Base-by-base conservation (phyloP, 495 filamentous ascomycete species). In the Geoglossum glabrum region DNA sequence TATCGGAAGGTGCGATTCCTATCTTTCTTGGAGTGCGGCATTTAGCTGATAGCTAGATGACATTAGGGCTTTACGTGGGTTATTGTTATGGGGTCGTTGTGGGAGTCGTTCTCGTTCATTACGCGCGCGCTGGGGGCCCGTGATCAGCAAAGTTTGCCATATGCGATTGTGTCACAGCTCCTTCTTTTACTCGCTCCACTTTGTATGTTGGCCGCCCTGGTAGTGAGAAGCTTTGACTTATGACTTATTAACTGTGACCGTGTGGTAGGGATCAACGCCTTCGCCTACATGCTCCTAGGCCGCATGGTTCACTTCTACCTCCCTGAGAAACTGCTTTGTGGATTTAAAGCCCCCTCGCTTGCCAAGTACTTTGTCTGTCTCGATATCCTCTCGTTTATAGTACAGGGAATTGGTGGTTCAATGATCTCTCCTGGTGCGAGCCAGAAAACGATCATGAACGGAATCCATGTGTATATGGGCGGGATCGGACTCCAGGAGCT, bases 241-340 rank as follows among this genome's bases (percentile, higher is more conserved):
- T n/a, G n/a, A n/a, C n/a, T n/a, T n/a, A n/a, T n/a, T n/a, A n/a
- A n/a, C n/a, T n/a, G n/a, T n/a, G n/a, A n/a, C 11, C 36, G 15
- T 40, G 36, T 15, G 17, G 19, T 21, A 63, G 11, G 78, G 75
- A 72, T 82, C 59, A 83, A 85, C 38, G 81, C 81, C 2, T 84
- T 78, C 62, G 70, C 74, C n/a, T 86, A 85, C 70, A 83, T 84
- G 80, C 74, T 77, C 17, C 66, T 84, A 51, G 80, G 77, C 0
- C 72, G 82, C 7, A 72, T 85, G 71, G 74, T 84, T 17, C 71
- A 72, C 62, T 78, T 76, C 65, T 82, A 76, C 66, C 63, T 76
- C n/a, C 70, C 74, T 0, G 64, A 67, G 10, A 65, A 73, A 33
- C 68, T 67, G 25, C 67, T 84, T 9, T 68, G 64, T 38, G 61